These are phyloP conservation scores for Zelopaecilomyces penicillatus DNA, from an alignment of 2,329 filamentous ascomycete species.

Conservation along the genomic window DNA sequence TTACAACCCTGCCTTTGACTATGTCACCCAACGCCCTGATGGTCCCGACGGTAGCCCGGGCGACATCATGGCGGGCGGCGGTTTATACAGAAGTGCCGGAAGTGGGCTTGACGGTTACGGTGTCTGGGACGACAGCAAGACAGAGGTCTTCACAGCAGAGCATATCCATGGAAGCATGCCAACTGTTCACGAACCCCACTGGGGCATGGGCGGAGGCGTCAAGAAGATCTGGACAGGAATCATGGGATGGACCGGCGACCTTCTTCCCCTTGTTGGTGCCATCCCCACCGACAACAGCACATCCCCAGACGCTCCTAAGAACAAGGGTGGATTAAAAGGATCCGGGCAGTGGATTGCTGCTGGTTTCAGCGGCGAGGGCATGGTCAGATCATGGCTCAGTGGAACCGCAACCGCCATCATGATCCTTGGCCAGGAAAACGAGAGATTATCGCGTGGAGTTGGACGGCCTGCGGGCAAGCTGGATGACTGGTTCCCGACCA, in stretches of 20 bases:
- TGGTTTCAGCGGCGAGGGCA: constrained; percentile 15
- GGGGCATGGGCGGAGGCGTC: neutral
- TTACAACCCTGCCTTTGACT: constrained; percentile 7
- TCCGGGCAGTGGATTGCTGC: constrained; percentile 13
- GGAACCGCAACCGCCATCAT: neutral
- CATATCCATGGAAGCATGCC: constrained; percentile 3
- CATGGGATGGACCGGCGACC: constrained; percentile 3
- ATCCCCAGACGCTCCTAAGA: neutral
- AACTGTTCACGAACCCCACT: neutral
- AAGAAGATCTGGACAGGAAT: constrained; percentile 4
- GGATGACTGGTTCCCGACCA: constrained; percentile 31
- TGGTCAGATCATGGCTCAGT: constrained; percentile 14
- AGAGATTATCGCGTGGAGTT: constrained; percentile 16
- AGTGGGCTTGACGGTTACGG: neutral
- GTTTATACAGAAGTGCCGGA: neutral
- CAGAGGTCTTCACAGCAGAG: neutral
- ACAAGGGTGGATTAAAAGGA: neutral
- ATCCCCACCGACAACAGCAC: constrained; percentile 1
- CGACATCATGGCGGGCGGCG: neutral
- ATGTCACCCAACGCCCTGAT: constrained; percentile 7
- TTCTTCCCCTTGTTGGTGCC: constrained; percentile 1
- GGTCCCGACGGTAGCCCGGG: neutral
- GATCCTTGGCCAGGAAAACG: constrained; percentile 22
- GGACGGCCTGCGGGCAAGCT: constrained; percentile 29
- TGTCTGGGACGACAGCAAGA: neutral